phyloP scores from a whole-genome alignment of 139 green algal genomes.

The Micractinium conductrix region DNA sequence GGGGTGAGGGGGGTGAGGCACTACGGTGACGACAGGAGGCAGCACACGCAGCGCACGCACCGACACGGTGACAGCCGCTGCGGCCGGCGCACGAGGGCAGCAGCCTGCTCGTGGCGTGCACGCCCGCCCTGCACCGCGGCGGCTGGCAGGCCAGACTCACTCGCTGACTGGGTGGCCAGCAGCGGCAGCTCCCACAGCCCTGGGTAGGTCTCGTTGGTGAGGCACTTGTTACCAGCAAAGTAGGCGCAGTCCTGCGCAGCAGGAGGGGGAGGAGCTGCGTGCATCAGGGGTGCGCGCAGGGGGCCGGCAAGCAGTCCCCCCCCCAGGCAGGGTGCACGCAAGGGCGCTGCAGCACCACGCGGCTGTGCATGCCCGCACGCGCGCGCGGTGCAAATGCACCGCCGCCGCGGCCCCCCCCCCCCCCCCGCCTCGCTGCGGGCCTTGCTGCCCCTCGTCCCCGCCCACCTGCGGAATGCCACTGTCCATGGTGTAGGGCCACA shows the following conservation, averaged over 20 bases:
- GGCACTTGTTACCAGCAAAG: constrained; percentile 8
- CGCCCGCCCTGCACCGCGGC: background rate
- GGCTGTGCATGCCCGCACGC: too few relatives aligned
- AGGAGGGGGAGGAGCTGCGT: background rate
- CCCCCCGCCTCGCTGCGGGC: too few relatives aligned
- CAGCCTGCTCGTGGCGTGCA: background rate
- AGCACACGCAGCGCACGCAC: background rate
- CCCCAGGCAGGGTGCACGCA: too few relatives aligned
- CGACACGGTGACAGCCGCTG: background rate
- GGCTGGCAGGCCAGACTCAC: background rate
- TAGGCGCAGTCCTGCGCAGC: constrained; percentile 39
- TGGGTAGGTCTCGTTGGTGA: constrained; percentile 2
- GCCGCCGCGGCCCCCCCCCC: too few relatives aligned
- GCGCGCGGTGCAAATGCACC: too few relatives aligned
- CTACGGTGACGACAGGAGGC: background rate
- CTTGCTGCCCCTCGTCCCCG: background rate
- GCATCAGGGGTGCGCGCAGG: background rate
- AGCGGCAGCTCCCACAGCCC: constrained; percentile 35
- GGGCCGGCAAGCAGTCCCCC: too few relatives aligned
- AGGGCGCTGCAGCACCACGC: too few relatives aligned
- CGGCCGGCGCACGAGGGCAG: background rate
- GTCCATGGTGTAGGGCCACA: constrained; percentile 53
- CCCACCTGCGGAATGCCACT: constrained; percentile 40
- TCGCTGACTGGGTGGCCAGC: constrained; percentile 8
- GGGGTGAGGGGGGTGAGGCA: background rate